Conservation (phyloP, 106 monocot species). For the Apostasia shenzhenica region DNA sequence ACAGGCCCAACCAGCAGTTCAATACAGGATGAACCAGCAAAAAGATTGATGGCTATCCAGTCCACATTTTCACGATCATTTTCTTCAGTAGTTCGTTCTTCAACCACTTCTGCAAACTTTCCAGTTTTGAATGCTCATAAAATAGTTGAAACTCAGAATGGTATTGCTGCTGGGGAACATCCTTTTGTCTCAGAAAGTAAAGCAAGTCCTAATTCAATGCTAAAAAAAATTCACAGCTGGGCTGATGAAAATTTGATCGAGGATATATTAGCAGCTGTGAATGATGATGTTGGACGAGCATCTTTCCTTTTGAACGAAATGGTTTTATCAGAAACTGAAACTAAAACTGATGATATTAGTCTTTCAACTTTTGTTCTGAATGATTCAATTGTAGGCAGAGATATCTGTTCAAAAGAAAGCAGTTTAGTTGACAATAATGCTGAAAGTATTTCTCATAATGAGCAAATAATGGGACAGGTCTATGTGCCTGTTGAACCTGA, state of each 20-base stretch:
- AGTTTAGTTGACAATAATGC: constrained; percentile 5
- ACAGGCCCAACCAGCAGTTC: constrained; percentile 5
- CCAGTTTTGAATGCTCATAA: not conserved
- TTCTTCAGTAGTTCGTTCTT: constrained; percentile 36
- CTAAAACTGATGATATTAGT: constrained; percentile 9
- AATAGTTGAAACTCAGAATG: not conserved
- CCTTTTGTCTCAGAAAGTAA: not conserved
- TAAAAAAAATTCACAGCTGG: constrained; percentile 62
- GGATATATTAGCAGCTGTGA: constrained; percentile 63
- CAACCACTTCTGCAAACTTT: constrained; percentile 14
- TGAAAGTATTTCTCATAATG: constrained; percentile 7
- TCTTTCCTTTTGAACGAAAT: constrained; percentile 61
- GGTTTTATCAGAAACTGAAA: constrained; percentile 26
- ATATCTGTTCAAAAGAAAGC: constrained; percentile 6
- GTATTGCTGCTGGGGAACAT: not conserved
- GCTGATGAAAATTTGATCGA: constrained; percentile 61
- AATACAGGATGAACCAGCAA: not conserved
- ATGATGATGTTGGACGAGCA: constrained; percentile 52
- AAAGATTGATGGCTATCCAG: not conserved
- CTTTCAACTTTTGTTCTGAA: constrained; percentile 1
- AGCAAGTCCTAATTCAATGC: constrained; percentile 19
- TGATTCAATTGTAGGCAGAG: not conserved
- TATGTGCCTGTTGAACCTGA: constrained; percentile 64
- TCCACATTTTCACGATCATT: constrained; percentile 26
- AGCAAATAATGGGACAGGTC: constrained; percentile 9